Evolutionary conservation across 768 basidiomycete genomes (phyloP).

Genomic region (Pleurotus tuoliensis): DNA sequence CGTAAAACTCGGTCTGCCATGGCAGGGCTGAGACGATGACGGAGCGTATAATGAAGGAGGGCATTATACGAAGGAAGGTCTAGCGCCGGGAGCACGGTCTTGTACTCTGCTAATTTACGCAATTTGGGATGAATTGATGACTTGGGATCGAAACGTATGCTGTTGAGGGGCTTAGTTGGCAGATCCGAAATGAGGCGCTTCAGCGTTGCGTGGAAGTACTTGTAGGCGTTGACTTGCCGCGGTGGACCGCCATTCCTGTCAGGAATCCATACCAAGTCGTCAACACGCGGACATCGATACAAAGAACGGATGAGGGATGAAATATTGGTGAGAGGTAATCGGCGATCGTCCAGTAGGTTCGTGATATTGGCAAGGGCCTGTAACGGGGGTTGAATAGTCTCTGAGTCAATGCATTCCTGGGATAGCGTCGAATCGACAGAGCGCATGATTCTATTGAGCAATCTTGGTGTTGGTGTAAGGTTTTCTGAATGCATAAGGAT

Average conservation of each 20-base stretch:
- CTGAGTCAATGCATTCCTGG: constrained; percentile 17
- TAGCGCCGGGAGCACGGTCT: constrained; percentile 26
- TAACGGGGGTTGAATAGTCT: constrained; percentile 30
- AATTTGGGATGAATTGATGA: constrained; percentile 8
- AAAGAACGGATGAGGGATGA: constrained; percentile 43
- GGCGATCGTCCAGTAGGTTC: constrained; percentile 43
- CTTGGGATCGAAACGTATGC: neutral
- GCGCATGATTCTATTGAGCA: constrained; percentile 24
- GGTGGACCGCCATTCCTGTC: constrained; percentile 17
- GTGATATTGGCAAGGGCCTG: constrained; percentile 64
- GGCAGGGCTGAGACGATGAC: constrained; percentile 47
- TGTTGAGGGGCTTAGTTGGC: constrained; percentile 14
- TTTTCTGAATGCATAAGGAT: constrained; percentile 13
- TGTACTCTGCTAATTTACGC: constrained; percentile 7
- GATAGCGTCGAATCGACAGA: constrained; percentile 30
- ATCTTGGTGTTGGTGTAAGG: constrained; percentile 12
- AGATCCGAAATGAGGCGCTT: constrained; percentile 33
- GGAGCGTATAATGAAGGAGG: constrained; percentile 64
- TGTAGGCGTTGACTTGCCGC: constrained; percentile 33
- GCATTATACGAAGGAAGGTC: constrained; percentile 49
- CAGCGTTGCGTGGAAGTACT: constrained; percentile 48
- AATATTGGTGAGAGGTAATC: constrained; percentile 42
- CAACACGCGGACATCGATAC: constrained; percentile 39
- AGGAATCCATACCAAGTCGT: constrained; percentile 34
- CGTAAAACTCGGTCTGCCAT: constrained; percentile 46